phyloP scores from a whole-genome alignment of 352 stramenopile genomes.

The Phytophthora tubulina region DNA sequence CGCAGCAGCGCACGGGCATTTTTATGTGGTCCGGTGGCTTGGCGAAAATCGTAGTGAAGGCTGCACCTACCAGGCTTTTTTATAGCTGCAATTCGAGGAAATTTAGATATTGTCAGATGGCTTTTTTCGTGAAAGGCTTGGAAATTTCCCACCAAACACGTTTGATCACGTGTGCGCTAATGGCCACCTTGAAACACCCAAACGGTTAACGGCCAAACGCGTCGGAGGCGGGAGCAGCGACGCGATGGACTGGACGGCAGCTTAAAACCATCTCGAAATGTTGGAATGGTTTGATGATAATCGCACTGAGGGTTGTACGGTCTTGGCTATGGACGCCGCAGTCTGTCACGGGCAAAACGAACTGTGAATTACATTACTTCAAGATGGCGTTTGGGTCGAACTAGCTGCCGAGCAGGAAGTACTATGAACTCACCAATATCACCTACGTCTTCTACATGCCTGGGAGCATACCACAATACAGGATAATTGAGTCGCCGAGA shows the following conservation, averaged over 20 bases:
- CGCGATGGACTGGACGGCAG: background rate
- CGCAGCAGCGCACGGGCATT: background rate
- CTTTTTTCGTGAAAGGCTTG: background rate
- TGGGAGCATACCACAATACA: too few species aligned
- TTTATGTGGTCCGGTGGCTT: conserved; percentile 3
- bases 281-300: conserved; percentile 1
- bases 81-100: background rate
- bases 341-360: conserved; percentile 1
- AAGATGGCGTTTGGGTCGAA: too few species aligned
- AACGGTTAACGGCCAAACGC: background rate
- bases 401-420: too few species aligned
- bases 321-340: background rate
- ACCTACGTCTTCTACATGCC: too few species aligned
- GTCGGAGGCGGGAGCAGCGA: background rate
- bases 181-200: background rate
- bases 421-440: too few species aligned
- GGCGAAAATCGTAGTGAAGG: conserved; percentile 3
- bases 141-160: conserved; percentile 5
- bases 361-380: too few species aligned
- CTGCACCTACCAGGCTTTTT: conserved; percentile 5
- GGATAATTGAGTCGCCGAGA: too few species aligned
- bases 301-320: background rate
- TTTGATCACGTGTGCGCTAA: conserved; percentile 5
- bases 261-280: background rate
- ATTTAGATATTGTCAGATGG: background rate